These are phyloP conservation scores for Apiotrichum sp. DNA, from an alignment of 1,284 basidiomycete species.

Conservation along the genomic window DNA sequence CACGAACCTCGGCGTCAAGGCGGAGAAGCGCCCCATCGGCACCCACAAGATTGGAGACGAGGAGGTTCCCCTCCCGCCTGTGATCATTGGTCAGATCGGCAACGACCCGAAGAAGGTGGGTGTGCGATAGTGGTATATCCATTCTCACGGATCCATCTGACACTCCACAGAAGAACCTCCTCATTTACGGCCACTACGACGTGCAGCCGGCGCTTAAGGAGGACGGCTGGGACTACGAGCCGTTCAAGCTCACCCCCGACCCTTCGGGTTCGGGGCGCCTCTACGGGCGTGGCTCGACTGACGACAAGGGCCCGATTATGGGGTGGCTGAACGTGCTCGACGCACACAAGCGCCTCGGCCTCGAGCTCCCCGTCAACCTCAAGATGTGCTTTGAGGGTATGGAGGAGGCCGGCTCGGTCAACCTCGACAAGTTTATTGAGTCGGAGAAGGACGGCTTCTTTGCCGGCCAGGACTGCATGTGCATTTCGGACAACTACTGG, in stretches of 20 bases:
- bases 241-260: conserved; percentile 73
- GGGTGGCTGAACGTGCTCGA: conserved; percentile 95
- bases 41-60: conserved; percentile 72
- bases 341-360: conserved; percentile 67
- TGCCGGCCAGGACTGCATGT: conserved; percentile 85
- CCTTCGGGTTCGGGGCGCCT: conserved; percentile 50
- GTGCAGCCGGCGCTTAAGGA: conserved; percentile 55
- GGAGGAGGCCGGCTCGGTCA: conserved; percentile 94
- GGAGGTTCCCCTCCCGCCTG: conserved; percentile 73
- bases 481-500: conserved; percentile 62
- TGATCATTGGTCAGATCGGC: conserved; percentile 77
- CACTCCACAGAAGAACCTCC: conserved; percentile 64
- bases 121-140: not conserved
- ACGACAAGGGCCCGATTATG: conserved; percentile 87
- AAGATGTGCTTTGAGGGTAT: conserved; percentile 96
- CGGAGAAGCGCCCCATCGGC: conserved; percentile 68
- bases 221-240: conserved; percentile 89
- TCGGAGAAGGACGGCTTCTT: conserved; percentile 80
- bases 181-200: conserved; percentile 81
- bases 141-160: not conserved
- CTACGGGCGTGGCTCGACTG: conserved; percentile 82
- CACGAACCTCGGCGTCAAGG: conserved; percentile 66
- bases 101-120: conserved; percentile 64
- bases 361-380: conserved; percentile 87
- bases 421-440: conserved; percentile 82